Conservation (phyloP, 495 filamentous ascomycete species). For the Penicillium flavigenum region DNA sequence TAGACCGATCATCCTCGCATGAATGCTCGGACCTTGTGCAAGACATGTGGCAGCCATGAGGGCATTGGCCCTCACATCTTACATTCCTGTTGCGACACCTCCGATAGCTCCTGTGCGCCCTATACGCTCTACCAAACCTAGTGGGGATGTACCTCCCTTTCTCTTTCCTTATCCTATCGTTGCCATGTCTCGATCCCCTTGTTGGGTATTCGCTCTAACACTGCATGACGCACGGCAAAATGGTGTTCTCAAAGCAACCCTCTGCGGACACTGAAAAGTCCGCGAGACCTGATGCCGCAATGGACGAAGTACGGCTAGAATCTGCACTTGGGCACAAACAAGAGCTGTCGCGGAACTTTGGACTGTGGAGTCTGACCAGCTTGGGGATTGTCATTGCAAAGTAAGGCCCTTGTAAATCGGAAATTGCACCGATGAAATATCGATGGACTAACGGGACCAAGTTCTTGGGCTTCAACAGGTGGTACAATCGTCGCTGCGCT, state of each 20-base stretch:
- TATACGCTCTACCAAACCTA: slow-evolving; percentile 8
- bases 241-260: slow-evolving; percentile 13
- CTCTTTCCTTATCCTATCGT: background rate
- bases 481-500: slow-evolving; percentile 46
- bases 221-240: slow-evolving; percentile 10
- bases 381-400: slow-evolving; percentile 50
- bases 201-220: background rate
- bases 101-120: slow-evolving; percentile 10
- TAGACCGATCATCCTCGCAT: slow-evolving; percentile 14
- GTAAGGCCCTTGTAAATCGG: slow-evolving; percentile 26
- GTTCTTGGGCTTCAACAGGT: slow-evolving; percentile 46
- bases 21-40: slow-evolving; percentile 9
- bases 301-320: slow-evolving; percentile 44
- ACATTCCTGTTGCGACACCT: slow-evolving; percentile 20
- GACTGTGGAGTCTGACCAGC: slow-evolving; percentile 45
- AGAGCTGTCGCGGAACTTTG: slow-evolving; percentile 41
- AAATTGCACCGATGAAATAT: background rate
- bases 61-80: slow-evolving; percentile 23
- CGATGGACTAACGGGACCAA: slow-evolving; percentile 11
- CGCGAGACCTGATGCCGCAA: slow-evolving; percentile 21
- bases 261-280: slow-evolving; percentile 14
- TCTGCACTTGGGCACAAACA: slow-evolving; percentile 48
- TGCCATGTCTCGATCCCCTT: background rate
- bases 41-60: slow-evolving; percentile 35
- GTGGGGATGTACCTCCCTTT: slow-evolving; percentile 9